A percentile compares a stretch with the other conserved stretches of the same genome.
Conservation (phyloP, 2,329 filamentous ascomycete genomes). For the Cladorrhinum sp. region DNA sequence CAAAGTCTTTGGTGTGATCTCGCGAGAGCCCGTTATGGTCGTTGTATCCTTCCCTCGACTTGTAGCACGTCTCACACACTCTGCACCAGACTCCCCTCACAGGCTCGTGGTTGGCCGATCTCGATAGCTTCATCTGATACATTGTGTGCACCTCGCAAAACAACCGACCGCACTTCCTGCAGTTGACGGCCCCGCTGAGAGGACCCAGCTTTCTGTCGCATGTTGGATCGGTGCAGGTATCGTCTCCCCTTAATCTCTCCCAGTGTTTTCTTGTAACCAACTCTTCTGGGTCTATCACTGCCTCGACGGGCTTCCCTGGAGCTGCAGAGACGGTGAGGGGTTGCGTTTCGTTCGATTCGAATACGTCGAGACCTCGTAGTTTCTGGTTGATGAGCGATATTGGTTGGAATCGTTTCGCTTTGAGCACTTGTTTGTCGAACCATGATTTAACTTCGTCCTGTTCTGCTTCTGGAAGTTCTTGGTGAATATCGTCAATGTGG, state of each 20-base stretch:
- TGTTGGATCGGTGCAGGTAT: slow-evolving; percentile 80
- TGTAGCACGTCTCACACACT: slow-evolving; percentile 99
- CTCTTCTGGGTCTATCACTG: slow-evolving; percentile 74
- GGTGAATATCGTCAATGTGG: slow-evolving; percentile 81
- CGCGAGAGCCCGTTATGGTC: slow-evolving; percentile 72
- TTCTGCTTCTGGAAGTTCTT: slow-evolving; percentile 81
- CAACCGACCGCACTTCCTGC: slow-evolving; percentile 83
- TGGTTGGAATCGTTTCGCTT: slow-evolving; percentile 89
- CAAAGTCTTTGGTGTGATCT: slow-evolving; percentile 72
- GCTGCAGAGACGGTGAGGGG: slow-evolving; percentile 36
- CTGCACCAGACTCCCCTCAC: slow-evolving; percentile 88
- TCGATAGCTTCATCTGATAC: slow-evolving; percentile 98
- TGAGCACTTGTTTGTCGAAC: slow-evolving; percentile 93
- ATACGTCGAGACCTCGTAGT: slow-evolving; percentile 85
- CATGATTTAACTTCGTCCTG: slow-evolving; percentile 96
- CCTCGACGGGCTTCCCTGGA: slow-evolving; percentile 42
- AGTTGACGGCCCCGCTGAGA: slow-evolving; percentile 83
- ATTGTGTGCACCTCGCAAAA: slow-evolving; percentile 98
- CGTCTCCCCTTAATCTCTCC: slow-evolving; percentile 72
- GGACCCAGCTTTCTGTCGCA: slow-evolving; percentile 78
- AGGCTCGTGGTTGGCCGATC: slow-evolving; percentile 85
- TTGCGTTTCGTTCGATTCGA: slow-evolving; percentile 79
- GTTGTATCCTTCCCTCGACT: slow-evolving; percentile 92
- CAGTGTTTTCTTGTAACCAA: slow-evolving; percentile 85
- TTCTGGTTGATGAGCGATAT: slow-evolving; percentile 91